phyloP scores from a whole-genome alignment of 2,329 filamentous ascomycete species.

The Aspergillus transmontanensis region DNA sequence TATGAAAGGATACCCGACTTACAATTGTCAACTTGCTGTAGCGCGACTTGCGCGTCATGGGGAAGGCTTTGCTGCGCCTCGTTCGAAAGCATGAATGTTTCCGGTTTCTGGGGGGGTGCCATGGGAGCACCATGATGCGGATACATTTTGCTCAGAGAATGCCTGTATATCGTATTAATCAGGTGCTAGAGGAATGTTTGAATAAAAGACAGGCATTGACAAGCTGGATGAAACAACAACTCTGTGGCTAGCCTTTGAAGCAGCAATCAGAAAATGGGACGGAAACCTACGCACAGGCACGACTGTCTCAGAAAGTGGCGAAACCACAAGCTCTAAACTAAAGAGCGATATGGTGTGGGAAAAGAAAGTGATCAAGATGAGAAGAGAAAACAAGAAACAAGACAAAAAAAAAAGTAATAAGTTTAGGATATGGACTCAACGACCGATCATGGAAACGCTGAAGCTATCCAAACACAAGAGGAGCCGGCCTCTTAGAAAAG shows the following conservation, averaged over 20 bases:
- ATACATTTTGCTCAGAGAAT: slow-evolving; percentile 62
- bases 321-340: slow-evolving; percentile 8
- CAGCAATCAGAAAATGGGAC: slow-evolving; percentile 7
- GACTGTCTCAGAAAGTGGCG: slow-evolving; percentile 21
- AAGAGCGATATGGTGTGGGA: slow-evolving; percentile 3
- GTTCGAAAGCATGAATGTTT: slow-evolving; percentile 97
- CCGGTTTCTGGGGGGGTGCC: slow-evolving; percentile 91
- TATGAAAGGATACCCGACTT: slow-evolving; percentile 47
- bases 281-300: slow-evolving; percentile 16
- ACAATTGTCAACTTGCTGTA: slow-evolving; percentile 98
- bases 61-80: slow-evolving; percentile 96
- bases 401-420: slow-evolving; percentile 11
- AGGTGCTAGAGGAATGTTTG: slow-evolving; percentile 22
- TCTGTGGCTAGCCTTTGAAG: background rate
- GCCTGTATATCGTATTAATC: slow-evolving; percentile 23
- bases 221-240: slow-evolving; percentile 1
- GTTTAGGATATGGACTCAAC: slow-evolving; percentile 11
- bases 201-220: slow-evolving; percentile 13
- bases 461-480: slow-evolving; percentile 33
- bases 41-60: slow-evolving; percentile 92
- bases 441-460: slow-evolving; percentile 10
- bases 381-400: slow-evolving; percentile 10
- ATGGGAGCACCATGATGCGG: slow-evolving; percentile 78
- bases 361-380: slow-evolving; percentile 10
- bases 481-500: slow-evolving; percentile 38